These are phyloP conservation scores for Ganoderma multipileum DNA, from an alignment of 1,284 basidiomycete species.

Conservation along the genomic window DNA sequence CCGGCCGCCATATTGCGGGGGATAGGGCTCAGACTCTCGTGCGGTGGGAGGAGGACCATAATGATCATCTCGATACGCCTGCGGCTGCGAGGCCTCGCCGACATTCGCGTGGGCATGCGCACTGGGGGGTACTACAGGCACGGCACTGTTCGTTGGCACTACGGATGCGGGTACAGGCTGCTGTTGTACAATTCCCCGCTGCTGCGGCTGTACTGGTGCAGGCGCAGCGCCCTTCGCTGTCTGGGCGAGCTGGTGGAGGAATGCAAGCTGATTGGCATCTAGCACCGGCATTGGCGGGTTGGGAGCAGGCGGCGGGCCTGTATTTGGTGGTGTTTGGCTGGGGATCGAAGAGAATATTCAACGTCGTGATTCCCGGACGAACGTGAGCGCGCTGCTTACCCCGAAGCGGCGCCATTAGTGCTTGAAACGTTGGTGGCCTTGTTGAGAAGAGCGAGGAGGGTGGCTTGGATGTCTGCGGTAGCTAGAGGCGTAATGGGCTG, in stretches of 20 bases:
- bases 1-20: conserved; percentile 34
- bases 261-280: conserved; percentile 65
- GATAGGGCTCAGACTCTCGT: conserved; percentile 47
- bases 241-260: conserved; percentile 77
- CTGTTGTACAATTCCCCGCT: conserved; percentile 26
- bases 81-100: conserved; percentile 43
- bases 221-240: conserved; percentile 43
- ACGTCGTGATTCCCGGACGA: not conserved
- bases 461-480: conserved; percentile 57
- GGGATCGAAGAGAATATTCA: conserved; percentile 30
- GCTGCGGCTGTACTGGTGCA: conserved; percentile 41
- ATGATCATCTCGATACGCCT: conserved; percentile 53
- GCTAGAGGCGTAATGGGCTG: conserved; percentile 39
- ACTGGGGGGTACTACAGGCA: conserved; percentile 41
- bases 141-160: conserved; percentile 40
- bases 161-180: conserved; percentile 39
- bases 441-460: conserved; percentile 70
- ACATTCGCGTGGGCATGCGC: conserved; percentile 22
- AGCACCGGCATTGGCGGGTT: conserved; percentile 46
- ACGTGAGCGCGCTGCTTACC: conserved; percentile 12
- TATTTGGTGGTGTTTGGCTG: conserved; percentile 74
- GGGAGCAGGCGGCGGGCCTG: conserved; percentile 30
- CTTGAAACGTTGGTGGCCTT: conserved; percentile 55
- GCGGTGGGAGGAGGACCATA: conserved; percentile 38
- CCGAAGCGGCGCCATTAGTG: not conserved